phyloP scores from a whole-genome alignment of 495 filamentous ascomycete species.

The Penicillium paradoxum region DNA sequence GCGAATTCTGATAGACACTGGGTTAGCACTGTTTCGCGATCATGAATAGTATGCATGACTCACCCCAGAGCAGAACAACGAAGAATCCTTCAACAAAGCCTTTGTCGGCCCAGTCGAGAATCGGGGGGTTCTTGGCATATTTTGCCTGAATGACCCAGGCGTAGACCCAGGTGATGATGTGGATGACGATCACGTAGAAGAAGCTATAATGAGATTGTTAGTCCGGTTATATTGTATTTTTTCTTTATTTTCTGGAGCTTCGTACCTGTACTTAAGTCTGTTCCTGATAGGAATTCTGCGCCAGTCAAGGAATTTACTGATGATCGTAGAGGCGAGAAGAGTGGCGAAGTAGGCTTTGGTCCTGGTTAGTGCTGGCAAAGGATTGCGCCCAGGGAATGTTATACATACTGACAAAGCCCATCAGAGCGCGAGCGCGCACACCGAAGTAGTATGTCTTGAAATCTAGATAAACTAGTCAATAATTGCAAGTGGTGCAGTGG shows the following conservation, averaged over 20 bases:
- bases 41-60: background rate
- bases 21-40: background rate
- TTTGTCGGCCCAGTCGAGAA: conserved; percentile 38
- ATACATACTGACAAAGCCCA: conserved; percentile 31
- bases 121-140: conserved; percentile 39
- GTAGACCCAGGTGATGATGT: conserved; percentile 43
- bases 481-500: background rate
- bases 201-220: conserved; percentile 22
- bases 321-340: conserved; percentile 32
- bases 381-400: background rate
- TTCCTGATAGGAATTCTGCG: conserved; percentile 30
- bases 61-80: conserved; percentile 43
- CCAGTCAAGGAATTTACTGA: conserved; percentile 42
- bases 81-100: conserved; percentile 45
- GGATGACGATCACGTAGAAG: conserved; percentile 38
- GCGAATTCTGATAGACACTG: conserved; percentile 27
- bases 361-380: background rate
- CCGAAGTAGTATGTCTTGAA: conserved; percentile 38
- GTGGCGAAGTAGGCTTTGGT: conserved; percentile 26
- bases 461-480: conserved; percentile 14
- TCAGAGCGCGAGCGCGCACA: conserved; percentile 34
- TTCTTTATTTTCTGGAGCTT: too few relatives aligned
- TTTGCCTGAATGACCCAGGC: conserved; percentile 47
- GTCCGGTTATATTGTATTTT: background rate
- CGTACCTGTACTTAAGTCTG: conserved; percentile 35